Percentiles rank a stretch among this genome's conserved stretches.
phyloP scores from a whole-genome alignment of 1,139 yeast genomes.

The Candida smagusa region DNA sequence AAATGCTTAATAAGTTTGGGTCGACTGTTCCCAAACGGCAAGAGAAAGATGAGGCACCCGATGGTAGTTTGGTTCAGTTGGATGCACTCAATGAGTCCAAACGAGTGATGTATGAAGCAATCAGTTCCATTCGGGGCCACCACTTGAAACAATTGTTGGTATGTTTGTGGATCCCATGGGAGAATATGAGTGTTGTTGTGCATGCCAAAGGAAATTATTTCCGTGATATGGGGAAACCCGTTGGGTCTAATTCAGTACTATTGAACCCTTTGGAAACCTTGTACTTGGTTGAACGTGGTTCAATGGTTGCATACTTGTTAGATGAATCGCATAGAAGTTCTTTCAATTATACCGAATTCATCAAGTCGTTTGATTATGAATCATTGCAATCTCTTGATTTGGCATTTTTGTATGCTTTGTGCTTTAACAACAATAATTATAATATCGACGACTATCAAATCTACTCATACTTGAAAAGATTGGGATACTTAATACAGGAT shows the following conservation, averaged over 20 bases:
- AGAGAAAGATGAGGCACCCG: slow-evolving; percentile 85
- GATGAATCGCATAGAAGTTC: slow-evolving; percentile 14
- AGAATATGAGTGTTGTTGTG: slow-evolving; percentile 44
- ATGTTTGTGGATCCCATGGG: slow-evolving; percentile 45
- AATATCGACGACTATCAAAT: slow-evolving; percentile 60
- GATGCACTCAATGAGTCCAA: slow-evolving; percentile 53
- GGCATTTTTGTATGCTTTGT: slow-evolving; percentile 61
- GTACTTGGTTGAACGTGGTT: slow-evolving; percentile 81
- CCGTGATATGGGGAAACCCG: slow-evolving; percentile 65
- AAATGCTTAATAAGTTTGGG: slow-evolving; percentile 26
- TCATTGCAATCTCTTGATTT: slow-evolving; percentile 49
- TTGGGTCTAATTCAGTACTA: slow-evolving; percentile 31
- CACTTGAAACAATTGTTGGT: slow-evolving; percentile 45
- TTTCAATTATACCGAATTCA: slow-evolving; percentile 1
- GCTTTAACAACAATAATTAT: slow-evolving; percentile 29
- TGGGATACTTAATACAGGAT: slow-evolving; percentile 68
- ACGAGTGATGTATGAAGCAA: slow-evolving; percentile 70
- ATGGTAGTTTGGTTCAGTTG: slow-evolving; percentile 63
- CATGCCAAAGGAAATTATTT: slow-evolving; percentile 72
- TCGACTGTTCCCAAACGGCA: slow-evolving; percentile 47
- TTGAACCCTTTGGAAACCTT: slow-evolving; percentile 66
- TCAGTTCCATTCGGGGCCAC: slow-evolving; percentile 57
- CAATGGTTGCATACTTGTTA: slow-evolving; percentile 52
- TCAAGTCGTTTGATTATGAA: slow-evolving; percentile 18
- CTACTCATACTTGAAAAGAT: slow-evolving; percentile 70